A percentile compares a stretch with the other conserved stretches of the same genome.
These are phyloP conservation scores for Calycina herbarum DNA, from an alignment of 2,329 filamentous ascomycete genomes.

Conservation along the genomic window DNA sequence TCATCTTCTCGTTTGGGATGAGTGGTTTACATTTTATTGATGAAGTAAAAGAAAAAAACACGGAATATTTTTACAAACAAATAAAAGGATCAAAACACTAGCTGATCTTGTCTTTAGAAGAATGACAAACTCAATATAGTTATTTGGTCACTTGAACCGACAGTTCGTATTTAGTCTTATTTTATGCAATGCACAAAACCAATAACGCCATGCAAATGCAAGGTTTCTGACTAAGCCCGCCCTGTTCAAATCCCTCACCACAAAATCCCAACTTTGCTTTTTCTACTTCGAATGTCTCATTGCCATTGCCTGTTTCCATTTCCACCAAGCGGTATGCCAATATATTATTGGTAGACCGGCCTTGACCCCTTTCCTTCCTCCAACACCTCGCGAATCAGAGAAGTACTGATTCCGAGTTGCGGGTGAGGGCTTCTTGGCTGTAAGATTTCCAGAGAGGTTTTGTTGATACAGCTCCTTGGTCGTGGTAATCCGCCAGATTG, in stretches of 20 bases:
- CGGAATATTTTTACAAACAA: not conserved
- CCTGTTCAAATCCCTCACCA: not conserved
- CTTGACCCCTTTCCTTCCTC: not conserved
- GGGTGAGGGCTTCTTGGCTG: not conserved
- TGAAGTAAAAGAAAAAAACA: not conserved
- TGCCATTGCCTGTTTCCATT: not conserved
- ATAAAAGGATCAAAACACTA: not conserved
- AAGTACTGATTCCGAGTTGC: not conserved
- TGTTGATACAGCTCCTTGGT: not conserved
- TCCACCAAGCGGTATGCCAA: not conserved
- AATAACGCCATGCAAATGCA: not conserved
- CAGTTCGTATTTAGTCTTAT: not conserved
- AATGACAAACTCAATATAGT: not conserved
- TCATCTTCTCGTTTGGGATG: not conserved
- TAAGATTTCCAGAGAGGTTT: too few relatives aligned
- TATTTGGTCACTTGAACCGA: too few relatives aligned
- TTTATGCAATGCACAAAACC: constrained; percentile 1
- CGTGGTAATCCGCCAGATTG: not conserved
- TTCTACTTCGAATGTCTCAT: not conserved
- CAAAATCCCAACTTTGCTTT: not conserved
- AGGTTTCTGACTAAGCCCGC: not conserved
- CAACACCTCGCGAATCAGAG: not conserved
- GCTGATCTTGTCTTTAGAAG: not conserved
- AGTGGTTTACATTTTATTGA: not conserved
- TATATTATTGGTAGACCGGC: not conserved